phyloP scores from a whole-genome alignment of 148 eudicot species.

The Arbutus unedo region DNA sequence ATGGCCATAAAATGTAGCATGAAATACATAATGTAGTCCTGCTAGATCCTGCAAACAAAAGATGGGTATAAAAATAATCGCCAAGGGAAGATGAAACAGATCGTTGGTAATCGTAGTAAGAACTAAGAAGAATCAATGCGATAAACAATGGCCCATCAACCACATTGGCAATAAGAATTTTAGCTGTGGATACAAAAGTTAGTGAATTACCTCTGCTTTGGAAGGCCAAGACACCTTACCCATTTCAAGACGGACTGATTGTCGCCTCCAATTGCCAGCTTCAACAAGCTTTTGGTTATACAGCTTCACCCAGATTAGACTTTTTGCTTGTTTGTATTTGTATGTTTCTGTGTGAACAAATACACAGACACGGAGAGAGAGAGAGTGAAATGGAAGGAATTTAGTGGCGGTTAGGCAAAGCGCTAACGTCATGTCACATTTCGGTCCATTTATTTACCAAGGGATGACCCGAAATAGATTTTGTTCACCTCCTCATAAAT shows the following conservation, averaged over 20 bases:
- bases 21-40: not conserved
- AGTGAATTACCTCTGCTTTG: conserved; percentile 48
- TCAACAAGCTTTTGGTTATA: not conserved
- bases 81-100: not conserved
- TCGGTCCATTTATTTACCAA: too few relatives aligned
- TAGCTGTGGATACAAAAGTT: not conserved
- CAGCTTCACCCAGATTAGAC: not conserved
- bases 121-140: not conserved
- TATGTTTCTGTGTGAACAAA: not conserved
- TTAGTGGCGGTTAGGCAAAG: not conserved
- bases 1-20: not conserved
- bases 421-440: conserved; percentile 5
- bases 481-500: too few relatives aligned
- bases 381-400: conserved; percentile 4
- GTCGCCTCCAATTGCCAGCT: not conserved
- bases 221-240: conserved; percentile 62
- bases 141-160: not conserved
- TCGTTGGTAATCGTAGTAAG: not conserved
- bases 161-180: not conserved
- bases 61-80: not conserved
- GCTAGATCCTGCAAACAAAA: not conserved
- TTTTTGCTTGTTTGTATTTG: not conserved
- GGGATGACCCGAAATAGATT: too few relatives aligned
- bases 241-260: conserved; percentile 26
- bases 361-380: not conserved